Evolutionary conservation across 345 rosid species (phyloP).

Genomic region (Euphorbia tirucalli): DNA sequence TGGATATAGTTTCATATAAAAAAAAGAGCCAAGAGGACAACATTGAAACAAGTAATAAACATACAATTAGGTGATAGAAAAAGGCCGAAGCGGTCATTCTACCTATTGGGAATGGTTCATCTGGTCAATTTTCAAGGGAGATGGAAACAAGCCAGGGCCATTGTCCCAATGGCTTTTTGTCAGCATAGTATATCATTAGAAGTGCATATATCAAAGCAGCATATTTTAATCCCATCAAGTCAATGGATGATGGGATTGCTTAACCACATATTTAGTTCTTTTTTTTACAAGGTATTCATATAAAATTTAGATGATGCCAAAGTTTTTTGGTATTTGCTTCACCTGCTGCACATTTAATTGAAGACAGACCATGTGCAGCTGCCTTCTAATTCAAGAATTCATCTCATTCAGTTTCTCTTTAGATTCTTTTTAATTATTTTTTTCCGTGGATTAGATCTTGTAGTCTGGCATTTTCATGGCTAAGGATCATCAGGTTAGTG

Average conservation of each 20-base stretch:
- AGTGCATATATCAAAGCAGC: conserved; percentile 8
- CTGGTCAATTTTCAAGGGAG: no score
- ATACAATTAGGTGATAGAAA: no score
- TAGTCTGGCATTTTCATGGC: conserved; percentile 41
- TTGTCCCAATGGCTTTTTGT: conserved; percentile 8
- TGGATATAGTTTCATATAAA: no score
- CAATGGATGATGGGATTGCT: conserved; percentile 20
- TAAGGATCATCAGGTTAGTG: conserved; percentile 36
- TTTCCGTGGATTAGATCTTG: background rate
- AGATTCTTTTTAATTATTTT: background rate
- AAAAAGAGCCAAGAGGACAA: no score
- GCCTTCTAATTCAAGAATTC: conserved; percentile 20
- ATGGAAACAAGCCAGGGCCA: no score
- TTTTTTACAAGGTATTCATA: background rate
- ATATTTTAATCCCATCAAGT: conserved; percentile 21
- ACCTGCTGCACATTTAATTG: background rate
- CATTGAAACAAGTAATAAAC: no score
- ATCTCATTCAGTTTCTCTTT: background rate
- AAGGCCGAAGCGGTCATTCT: no score
- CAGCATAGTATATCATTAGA: conserved; percentile 4
- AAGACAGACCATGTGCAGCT: conserved; percentile 32
- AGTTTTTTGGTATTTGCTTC: conserved; percentile 10
- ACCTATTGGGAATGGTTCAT: no score
- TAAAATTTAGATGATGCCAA: background rate
- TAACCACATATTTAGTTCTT: background rate